Base-by-base conservation (phyloP, 305 asterid genomes). In the Solanum hybrid region DNA sequence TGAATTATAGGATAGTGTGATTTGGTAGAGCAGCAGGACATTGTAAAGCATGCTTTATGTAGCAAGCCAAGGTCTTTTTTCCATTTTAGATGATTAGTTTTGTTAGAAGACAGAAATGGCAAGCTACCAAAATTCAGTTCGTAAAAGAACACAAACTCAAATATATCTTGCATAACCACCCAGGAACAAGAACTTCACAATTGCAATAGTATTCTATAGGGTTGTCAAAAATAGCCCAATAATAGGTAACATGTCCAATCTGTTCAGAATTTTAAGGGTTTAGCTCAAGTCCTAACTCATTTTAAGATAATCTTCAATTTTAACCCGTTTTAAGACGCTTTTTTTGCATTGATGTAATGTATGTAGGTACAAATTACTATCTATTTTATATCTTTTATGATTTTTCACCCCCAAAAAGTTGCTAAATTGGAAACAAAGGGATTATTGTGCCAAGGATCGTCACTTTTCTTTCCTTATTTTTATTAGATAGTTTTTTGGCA, bases 311-410 rank as follows among this genome's bases (percentile, higher is more conserved):
- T 42, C 2, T 46, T 13, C 10, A 46, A 46, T 46, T 46, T 46
- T 1, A 46, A 56, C 1, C 1, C 0, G 69, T 17, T 56, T 56
- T 1, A 17, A 56, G 4, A 56, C 0, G 1, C 0, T 1, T 20
- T 17, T 14, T 56, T 56, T 56, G n/a, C 10, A 20, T 2, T 17
- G 4, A 56, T 56, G 69, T 56, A 56, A 17, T 6, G 69, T 51
- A 16, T 51, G 4, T 6, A 5, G 4, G 10, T 51, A 2, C 0
- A 4, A 51, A 56, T 56, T 56, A 17, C 10, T 20, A 56, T 56
- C 1, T 56, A 56, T 56, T 56, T 56, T 20, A 56, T 56, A 56
- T 56, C 24, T 56, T 17, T 2, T 56, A 17, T 4, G 4, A 56
- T 56, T 56, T 17, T 1, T 56, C 69, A 17, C 2, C 0, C 46